Conservation (phyloP, 805 yeast species). For the Candida maesae region DNA sequence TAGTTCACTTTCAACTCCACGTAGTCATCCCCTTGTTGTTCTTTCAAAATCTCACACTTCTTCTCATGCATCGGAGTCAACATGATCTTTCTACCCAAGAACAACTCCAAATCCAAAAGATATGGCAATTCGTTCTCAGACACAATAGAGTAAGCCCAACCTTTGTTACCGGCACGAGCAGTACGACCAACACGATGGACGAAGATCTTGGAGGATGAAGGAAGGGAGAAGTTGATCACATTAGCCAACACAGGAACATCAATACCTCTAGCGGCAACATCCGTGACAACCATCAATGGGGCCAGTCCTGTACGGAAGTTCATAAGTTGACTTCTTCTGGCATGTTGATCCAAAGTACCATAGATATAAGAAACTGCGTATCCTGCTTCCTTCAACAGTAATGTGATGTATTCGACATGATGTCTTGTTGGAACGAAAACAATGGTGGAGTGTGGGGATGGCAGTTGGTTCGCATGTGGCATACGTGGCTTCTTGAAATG, state of each 20-base stretch:
- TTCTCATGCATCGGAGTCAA: slow-evolving; percentile 67
- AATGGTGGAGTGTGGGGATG: slow-evolving; percentile 83
- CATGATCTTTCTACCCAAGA: slow-evolving; percentile 77
- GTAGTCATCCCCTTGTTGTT: slow-evolving; percentile 39
- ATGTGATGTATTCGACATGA: slow-evolving; percentile 89
- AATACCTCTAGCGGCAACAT: slow-evolving; percentile 98
- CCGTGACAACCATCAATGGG: slow-evolving; percentile 89
- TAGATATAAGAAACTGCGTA: slow-evolving; percentile 86
- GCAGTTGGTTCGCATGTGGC: slow-evolving; percentile 80
- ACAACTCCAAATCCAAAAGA: slow-evolving; percentile 82
- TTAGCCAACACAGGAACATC: slow-evolving; percentile 96
- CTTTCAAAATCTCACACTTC: slow-evolving; percentile 49
- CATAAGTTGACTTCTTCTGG: slow-evolving; percentile 83
- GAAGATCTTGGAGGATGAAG: slow-evolving; percentile 89
- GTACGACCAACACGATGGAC: slow-evolving; percentile 98
- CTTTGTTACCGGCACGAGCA: slow-evolving; percentile 97
- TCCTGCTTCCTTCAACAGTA: slow-evolving; percentile 69
- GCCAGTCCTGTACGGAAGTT: slow-evolving; percentile 84
- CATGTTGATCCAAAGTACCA: slow-evolving; percentile 93
- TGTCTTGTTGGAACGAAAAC: slow-evolving; percentile 96
- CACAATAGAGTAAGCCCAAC: slow-evolving; percentile 95
- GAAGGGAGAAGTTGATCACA: slow-evolving; percentile 87
- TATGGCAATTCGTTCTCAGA: slow-evolving; percentile 86
- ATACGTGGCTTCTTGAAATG: slow-evolving; percentile 49
- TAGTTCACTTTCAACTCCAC: slow-evolving; percentile 62